A percentile compares a stretch with the other conserved stretches of the same genome.
Evolutionary conservation across 495 filamentous ascomycete species (phyloP).

Genomic region (Penicillium parvum): DNA sequence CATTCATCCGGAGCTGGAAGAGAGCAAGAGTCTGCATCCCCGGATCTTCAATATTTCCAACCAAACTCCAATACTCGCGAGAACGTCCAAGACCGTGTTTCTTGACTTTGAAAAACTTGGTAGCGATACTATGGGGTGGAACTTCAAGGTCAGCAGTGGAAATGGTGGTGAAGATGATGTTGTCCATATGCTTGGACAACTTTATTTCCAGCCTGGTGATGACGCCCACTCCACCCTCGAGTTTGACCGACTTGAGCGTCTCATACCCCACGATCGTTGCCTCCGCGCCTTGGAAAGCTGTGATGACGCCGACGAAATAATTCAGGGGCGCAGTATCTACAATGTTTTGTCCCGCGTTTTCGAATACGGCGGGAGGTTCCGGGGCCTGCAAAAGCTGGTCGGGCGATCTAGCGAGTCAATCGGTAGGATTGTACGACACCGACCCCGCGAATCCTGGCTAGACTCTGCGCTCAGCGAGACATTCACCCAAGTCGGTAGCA

Average conservation of each 20-base stretch:
- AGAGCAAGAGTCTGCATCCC: slow-evolving; percentile 23
- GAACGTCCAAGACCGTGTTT: slow-evolving; percentile 35
- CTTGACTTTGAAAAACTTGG: slow-evolving; percentile 24
- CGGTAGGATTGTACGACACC: slow-evolving; percentile 38
- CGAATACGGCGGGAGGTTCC: slow-evolving; percentile 44
- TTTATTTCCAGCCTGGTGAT: not conserved
- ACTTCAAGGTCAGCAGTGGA: not conserved
- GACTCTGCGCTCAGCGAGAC: slow-evolving; percentile 35
- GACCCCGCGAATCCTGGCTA: slow-evolving; percentile 29
- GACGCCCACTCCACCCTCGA: slow-evolving; percentile 9
- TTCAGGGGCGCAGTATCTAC: slow-evolving; percentile 50
- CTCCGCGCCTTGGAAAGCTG: slow-evolving; percentile 29
- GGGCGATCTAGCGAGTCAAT: slow-evolving; percentile 39
- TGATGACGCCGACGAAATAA: no score
- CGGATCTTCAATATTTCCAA: slow-evolving; percentile 37
- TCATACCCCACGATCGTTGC: slow-evolving; percentile 38
- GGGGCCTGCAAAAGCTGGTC: slow-evolving; percentile 44
- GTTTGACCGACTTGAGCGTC: slow-evolving; percentile 41
- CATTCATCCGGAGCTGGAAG: slow-evolving; percentile 29
- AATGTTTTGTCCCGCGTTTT: slow-evolving; percentile 42
- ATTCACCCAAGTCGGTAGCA: slow-evolving; percentile 50
- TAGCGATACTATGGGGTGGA: not conserved
- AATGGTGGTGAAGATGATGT: not conserved
- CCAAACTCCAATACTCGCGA: slow-evolving; percentile 42
- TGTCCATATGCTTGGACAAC: not conserved